Base-by-base conservation (phyloP, 768 basidiomycete species). In the Calocybe indica region DNA sequence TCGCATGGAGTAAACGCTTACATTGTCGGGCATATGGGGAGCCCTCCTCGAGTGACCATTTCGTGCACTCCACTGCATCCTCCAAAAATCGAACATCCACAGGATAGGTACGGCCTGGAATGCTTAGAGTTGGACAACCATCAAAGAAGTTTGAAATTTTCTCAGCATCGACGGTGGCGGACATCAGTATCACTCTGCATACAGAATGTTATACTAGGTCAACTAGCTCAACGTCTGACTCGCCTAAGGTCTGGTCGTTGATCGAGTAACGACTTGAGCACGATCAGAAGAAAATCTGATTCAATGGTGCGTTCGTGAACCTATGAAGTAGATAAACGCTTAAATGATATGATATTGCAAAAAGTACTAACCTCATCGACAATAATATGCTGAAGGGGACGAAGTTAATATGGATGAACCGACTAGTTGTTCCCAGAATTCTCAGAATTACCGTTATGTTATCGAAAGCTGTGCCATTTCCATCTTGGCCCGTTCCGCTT, bases 291-390 rank as follows among this genome's bases (percentile, higher is more conserved):
- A 68, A 99, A 99, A 64, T 98, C 95, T 0, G 92, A 94, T 61
- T 99, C 95, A 55, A 99, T 96, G 6, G 85, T 91, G 14, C 95
- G 84, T 69, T 99, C 95, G 58, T 99, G 95, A 40, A 96, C 91
- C 83, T 87, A 53, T 9, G 37, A 30, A 38, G 14, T 29, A 34
- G n/a, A 10, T n/a, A 30, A 49, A 31, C 48, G 28, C 43, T n/a
- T 37, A 31, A n/a, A 39, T 45, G 41, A 32, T 39, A 47, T 8
- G 30, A 12, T 32, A 36, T 36, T 28, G 10, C 41, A 52, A 13
- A 45, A 32, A 46, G 31, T 35, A 57, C 63, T 33, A 46, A 88
- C 90, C 70, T 99, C 95, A 55, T 99, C 95, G 37, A 98, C 86
- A 50, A 99, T 86, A 60, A 99, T 83, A 59, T 96, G 93, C 90